Base-by-base conservation (phyloP, 768 basidiomycete species). In the Hericium rajendrae region DNA sequence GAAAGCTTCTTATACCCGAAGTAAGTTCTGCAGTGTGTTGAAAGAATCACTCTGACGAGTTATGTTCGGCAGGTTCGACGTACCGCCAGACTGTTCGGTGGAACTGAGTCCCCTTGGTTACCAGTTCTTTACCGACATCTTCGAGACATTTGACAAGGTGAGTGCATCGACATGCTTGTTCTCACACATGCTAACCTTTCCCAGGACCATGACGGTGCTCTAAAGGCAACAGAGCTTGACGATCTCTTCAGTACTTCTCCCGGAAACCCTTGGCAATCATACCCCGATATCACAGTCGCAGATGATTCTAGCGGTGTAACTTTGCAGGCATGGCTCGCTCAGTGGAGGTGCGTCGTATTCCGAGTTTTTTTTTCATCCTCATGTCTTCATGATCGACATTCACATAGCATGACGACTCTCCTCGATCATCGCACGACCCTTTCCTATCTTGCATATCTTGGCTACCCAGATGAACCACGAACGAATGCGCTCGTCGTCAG, bases 231-330 rank as follows among this genome's bases (percentile, higher is more conserved):
- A 12, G 95, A 99, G 68, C 78, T 99, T 32, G 83, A 88, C 28
- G 87, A 92, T 26, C 74, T 97, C 8, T 97, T 99, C 70, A 88
- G 85, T 63, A 97, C 95, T 9, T 91, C 61, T 39, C 94, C 95
- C 0, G 95, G 94, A 1, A 94, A 94, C 67, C 95, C 95, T n/a
- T 99, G 95, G 95, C 86, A 89, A 65, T 89, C 86, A 50, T 97
- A 95, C 71, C 91, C 94, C 0, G 91, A 94, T 64, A 93, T 84
- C 0, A 92, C 92, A 5, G 78, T 93, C 48, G 84, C 89, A 15
- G 87, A 92, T 63, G 93, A 94, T 65, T 77, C 83, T 10, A 93
- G 91, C 11, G 84, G 90, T 28, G 89, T 97, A 16, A 97, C 94
- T n/a, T 71, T 99, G 48, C 94, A 97, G 73, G 91, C 93, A 1